These are phyloP conservation scores for Monosporascus cannonballus DNA, from an alignment of 2,329 filamentous ascomycete species.

Conservation along the genomic window DNA sequence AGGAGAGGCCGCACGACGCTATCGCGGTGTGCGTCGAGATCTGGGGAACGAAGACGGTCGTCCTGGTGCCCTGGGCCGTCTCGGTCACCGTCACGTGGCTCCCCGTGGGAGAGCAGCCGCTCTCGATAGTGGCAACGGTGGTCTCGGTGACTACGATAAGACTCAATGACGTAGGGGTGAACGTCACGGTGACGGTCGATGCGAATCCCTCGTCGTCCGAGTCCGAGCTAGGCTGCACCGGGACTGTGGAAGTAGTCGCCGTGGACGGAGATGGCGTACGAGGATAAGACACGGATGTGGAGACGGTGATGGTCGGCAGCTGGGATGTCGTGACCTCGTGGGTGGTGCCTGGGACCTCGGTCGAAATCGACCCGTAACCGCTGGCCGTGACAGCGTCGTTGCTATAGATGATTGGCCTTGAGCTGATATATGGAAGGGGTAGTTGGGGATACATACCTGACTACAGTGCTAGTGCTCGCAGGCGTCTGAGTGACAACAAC, in stretches of 20 bases:
- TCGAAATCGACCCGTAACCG: not conserved
- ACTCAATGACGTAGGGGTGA: conserved; percentile 7
- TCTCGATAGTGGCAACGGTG: conserved; percentile 1
- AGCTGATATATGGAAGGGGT: not conserved
- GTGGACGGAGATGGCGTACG: not conserved
- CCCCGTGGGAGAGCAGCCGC: not conserved
- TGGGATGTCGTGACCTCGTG: not conserved
- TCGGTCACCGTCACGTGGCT: not conserved
- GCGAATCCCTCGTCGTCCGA: not conserved
- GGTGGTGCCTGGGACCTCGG: not conserved
- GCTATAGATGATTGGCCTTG: not conserved
- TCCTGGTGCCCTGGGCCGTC: not conserved
- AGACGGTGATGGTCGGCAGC: conserved; percentile 2
- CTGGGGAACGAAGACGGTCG: not conserved
- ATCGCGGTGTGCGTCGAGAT: not conserved
- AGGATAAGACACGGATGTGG: conserved; percentile 3
- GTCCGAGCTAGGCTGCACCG: too few relatives aligned
- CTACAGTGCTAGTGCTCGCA: not conserved
- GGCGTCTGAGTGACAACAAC: not conserved
- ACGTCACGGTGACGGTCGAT: conserved; percentile 8
- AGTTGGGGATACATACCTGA: not conserved
- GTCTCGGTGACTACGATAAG: not conserved
- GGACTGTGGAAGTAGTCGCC: not conserved
- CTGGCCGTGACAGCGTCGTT: conserved; percentile 1
- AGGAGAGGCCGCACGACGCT: not conserved